Percentiles rank a stretch among this genome's conserved stretches.
Conservation (phyloP, 2,329 filamentous ascomycete species). For the Blastomyces percursus region DNA sequence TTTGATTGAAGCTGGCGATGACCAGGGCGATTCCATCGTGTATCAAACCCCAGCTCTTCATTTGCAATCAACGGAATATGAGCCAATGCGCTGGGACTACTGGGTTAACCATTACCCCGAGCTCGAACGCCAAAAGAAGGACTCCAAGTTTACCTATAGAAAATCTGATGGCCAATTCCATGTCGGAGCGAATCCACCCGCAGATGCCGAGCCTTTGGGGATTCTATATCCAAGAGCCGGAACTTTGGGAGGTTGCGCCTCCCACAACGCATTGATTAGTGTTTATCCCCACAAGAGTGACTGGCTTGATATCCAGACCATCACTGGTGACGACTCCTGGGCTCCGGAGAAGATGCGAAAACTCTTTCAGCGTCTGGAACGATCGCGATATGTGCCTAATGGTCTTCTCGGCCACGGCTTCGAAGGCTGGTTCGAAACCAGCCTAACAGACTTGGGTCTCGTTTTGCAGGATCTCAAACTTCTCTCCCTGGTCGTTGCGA, state of each 20-base stretch:
- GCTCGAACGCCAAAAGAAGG: conserved; percentile 41
- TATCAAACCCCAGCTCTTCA: conserved; percentile 47
- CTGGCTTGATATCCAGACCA: conserved; percentile 43
- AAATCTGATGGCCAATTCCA: conserved; percentile 43
- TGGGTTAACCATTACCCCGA: conserved; percentile 53
- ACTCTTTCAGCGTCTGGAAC: conserved; percentile 45
- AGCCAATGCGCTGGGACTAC: conserved; percentile 50
- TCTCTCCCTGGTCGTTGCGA: conserved; percentile 42
- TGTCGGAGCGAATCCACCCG: conserved; percentile 43
- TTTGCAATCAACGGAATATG: conserved; percentile 45
- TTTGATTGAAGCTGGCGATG: conserved; percentile 51
- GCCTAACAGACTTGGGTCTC: conserved; percentile 41
- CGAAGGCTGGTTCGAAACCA: conserved; percentile 46
- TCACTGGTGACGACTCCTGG: conserved; percentile 52
- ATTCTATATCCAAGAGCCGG: conserved; percentile 48
- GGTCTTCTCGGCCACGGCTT: conserved; percentile 43
- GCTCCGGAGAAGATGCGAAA: conserved; percentile 44
- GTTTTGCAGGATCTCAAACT: conserved; percentile 45
- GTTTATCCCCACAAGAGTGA: conserved; percentile 49
- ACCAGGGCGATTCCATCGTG: conserved; percentile 42
- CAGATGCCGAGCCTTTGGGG: conserved; percentile 40
- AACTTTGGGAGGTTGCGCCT: conserved; percentile 46
- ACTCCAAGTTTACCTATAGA: conserved; percentile 50
- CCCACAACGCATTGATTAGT: conserved; percentile 51
- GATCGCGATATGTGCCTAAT: conserved; percentile 40